Percentiles rank a stretch among this genome's conserved stretches.
phyloP scores from a whole-genome alignment of 2,329 filamentous ascomycete genomes.

The Akanthomyces dipterigenus region DNA sequence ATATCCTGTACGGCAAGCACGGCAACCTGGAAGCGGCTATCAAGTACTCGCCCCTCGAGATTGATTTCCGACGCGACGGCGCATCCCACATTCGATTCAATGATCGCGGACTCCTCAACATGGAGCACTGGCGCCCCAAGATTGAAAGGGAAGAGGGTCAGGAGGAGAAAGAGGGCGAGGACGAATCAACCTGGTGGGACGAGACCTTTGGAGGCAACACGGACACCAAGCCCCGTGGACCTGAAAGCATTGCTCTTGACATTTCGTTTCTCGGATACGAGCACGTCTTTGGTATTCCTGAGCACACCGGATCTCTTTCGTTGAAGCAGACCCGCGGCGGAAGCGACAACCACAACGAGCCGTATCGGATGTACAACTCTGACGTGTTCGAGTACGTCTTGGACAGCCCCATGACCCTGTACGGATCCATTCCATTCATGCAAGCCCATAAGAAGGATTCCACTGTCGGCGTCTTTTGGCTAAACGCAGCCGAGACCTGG shows the following conservation, averaged over 20 bases:
- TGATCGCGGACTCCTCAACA: conserved; percentile 78
- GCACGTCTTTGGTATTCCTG: conserved; percentile 89
- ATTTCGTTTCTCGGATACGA: conserved; percentile 88
- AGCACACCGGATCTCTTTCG: conserved; percentile 82
- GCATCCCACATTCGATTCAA: conserved; percentile 82
- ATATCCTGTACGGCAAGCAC: conserved; percentile 71
- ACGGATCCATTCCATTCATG: conserved; percentile 96
- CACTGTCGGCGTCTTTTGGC: conserved; percentile 93
- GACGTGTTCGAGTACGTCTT: conserved; percentile 98
- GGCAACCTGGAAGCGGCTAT: conserved; percentile 77
- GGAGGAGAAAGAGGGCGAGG: conserved; percentile 45
- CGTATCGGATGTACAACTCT: conserved; percentile 90
- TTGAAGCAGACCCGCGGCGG: conserved; percentile 87
- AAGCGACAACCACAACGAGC: conserved; percentile 76
- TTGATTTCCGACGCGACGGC: conserved; percentile 83
- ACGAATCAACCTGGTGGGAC: conserved; percentile 96
- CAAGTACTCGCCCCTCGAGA: conserved; percentile 70
- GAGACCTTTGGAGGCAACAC: conserved; percentile 94
- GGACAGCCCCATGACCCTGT: conserved; percentile 96
- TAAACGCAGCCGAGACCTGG: conserved; percentile 97
- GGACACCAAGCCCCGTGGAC: conserved; percentile 88
- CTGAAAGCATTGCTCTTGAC: conserved; percentile 85
- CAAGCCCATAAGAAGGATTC: conserved; percentile 92
- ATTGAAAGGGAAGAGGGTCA: conserved; percentile 55
- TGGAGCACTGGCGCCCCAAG: conserved; percentile 94